A percentile compares a stretch with the other conserved stretches of the same genome.
Conservation (phyloP, 2,329 filamentous ascomycete species). For the Calonectria pseudoreteaudii region DNA sequence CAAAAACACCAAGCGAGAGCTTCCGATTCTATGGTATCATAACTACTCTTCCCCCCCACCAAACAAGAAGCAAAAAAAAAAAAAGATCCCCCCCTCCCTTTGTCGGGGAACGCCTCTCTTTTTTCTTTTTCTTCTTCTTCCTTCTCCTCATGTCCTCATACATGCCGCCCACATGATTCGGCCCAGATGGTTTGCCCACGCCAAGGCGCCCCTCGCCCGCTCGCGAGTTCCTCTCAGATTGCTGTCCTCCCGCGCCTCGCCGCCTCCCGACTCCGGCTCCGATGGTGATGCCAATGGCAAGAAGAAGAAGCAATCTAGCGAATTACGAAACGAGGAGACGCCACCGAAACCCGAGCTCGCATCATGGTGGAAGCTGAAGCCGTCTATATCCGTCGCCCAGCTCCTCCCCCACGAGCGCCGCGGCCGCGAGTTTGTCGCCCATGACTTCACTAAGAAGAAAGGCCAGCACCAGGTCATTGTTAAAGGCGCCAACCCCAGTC, state of each 20-base stretch:
- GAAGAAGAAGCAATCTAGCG: background rate
- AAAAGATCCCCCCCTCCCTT: background rate
- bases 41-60: background rate
- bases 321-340: background rate
- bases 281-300: background rate
- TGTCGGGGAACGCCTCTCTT: background rate
- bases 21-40: constrained; percentile 5
- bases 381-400: background rate
- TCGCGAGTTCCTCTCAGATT: constrained; percentile 19
- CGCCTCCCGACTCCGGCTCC: background rate
- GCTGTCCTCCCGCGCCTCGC: background rate
- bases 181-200: constrained; percentile 42
- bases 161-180: constrained; percentile 45
- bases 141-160: constrained; percentile 31
- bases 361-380: background rate
- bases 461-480: constrained; percentile 63
- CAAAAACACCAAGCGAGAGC: constrained; percentile 20
- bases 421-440: background rate
- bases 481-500: constrained; percentile 66
- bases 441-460: background rate
- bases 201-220: constrained; percentile 34
- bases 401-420: background rate
- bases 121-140: background rate
- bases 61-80: background rate
- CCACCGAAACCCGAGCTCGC: background rate